A percentile compares a stretch with the other conserved stretches of the same genome.
phyloP scores from a whole-genome alignment of 2,329 filamentous ascomycete genomes.

The Uncinocarpus reesii region DNA sequence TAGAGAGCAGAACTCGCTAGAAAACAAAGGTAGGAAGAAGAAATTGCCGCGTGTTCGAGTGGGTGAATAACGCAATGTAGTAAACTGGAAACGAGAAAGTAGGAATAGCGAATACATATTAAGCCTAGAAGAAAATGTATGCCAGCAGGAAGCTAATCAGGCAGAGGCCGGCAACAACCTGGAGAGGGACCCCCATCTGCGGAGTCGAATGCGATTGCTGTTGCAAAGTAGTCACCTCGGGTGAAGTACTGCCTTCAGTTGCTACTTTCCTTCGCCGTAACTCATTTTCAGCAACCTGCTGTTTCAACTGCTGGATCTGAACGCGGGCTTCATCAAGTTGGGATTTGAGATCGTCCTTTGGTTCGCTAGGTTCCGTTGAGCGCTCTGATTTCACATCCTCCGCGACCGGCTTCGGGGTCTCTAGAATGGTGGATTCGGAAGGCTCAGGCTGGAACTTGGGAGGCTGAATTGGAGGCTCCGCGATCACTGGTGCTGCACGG shows the following conservation, averaged over 20 bases:
- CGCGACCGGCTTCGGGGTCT: neutral
- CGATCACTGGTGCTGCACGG: slow-evolving; percentile 31
- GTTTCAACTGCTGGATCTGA: slow-evolving; percentile 57
- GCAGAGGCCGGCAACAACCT: slow-evolving; percentile 73
- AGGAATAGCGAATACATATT: neutral
- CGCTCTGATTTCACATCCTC: slow-evolving; percentile 19
- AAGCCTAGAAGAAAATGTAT: slow-evolving; percentile 79
- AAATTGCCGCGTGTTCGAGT: neutral
- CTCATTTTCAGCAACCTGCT: slow-evolving; percentile 55
- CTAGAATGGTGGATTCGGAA: slow-evolving; percentile 15
- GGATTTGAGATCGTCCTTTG: slow-evolving; percentile 54
- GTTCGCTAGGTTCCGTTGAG: slow-evolving; percentile 33
- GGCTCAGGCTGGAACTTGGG: slow-evolving; percentile 17
- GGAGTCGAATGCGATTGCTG: slow-evolving; percentile 45
- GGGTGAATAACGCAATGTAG: neutral
- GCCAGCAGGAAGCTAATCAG: slow-evolving; percentile 85
- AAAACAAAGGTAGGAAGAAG: neutral
- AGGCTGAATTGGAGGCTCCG: slow-evolving; percentile 24
- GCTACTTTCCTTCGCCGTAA: slow-evolving; percentile 69
- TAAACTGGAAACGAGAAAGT: neutral
- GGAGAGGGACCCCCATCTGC: slow-evolving; percentile 69
- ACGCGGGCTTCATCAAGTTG: slow-evolving; percentile 67
- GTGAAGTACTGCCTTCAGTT: slow-evolving; percentile 43
- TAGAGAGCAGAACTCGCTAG: neutral
- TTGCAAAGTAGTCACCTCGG: slow-evolving; percentile 27